Base-by-base conservation (phyloP, 2,329 filamentous ascomycete genomes). In the Penicillium brasilianum region DNA sequence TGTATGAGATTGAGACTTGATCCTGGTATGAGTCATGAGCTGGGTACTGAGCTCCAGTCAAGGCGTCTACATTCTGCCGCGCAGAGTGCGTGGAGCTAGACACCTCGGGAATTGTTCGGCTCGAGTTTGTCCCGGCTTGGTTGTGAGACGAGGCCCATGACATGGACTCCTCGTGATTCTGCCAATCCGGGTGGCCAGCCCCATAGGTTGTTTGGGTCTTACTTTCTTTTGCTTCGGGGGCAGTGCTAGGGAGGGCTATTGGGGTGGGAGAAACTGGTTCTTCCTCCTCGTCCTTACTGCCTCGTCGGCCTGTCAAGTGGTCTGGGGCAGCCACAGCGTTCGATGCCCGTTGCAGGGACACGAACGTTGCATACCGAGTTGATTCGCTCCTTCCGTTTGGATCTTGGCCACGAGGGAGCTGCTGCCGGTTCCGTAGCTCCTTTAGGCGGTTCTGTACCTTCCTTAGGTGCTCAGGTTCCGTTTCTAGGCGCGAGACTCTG, bases 261-360 rank as follows among this genome's bases (percentile, higher is more conserved):
- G 70, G 69, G 36, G 70, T 66, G 20, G 72, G 71, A 18, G 71
- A 75, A 28, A 74, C 59, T 8, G 74, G 66, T 39, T 71, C 70
- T 51, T 73, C 69, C 46, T 71, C 61, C n/a, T 71, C 71, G 18
- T 64, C 62, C 57, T 67, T 66, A 48, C 60, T 62, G 43, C 67
- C 64, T 49, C 67, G 66, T 30, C 59, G 57, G 30, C 51, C 51
- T 43, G 66, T 64, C 58, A 74, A 76, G 28, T 73, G 69, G 36
- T 71, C 72, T 22, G 75, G 75, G 53, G 76, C 77, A 50, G 77
- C 76, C 76, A 76, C 77, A 41, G 77, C 76, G 58, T 75, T 76
- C 52, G 80, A 70, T n/a, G 78, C 77, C 59, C 78, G 70, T 64
- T 80, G 78, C 50, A 80, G 67, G n/a, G 78, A 80, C 9, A 74